Conservation (phyloP, 2,329 filamentous ascomycete genomes). For the Emmonsia crescens region DNA sequence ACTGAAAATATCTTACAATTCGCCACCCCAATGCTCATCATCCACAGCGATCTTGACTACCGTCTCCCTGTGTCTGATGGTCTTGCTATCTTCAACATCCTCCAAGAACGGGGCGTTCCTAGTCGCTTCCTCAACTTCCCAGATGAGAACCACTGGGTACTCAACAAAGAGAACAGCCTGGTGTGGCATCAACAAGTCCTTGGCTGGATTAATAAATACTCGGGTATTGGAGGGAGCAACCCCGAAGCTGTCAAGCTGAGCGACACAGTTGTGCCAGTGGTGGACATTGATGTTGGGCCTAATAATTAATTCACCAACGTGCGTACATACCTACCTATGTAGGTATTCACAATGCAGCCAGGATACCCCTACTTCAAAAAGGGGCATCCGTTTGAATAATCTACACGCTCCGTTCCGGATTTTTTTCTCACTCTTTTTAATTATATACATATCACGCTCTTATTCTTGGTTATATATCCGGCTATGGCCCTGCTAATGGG, state of each 20-base stretch:
- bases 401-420: background rate
- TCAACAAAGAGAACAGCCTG: slow-evolving; percentile 79
- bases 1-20: slow-evolving; percentile 54
- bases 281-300: slow-evolving; percentile 13
- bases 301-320: slow-evolving; percentile 1
- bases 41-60: slow-evolving; percentile 80
- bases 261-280: slow-evolving; percentile 25
- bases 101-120: slow-evolving; percentile 62
- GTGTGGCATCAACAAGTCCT: slow-evolving; percentile 80
- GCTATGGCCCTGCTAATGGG: background rate
- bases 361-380: background rate
- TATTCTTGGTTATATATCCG: background rate
- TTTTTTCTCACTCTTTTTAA: background rate
- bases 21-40: slow-evolving; percentile 70
- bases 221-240: slow-evolving; percentile 23
- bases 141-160: slow-evolving; percentile 63
- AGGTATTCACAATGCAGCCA: background rate
- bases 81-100: slow-evolving; percentile 65
- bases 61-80: slow-evolving; percentile 74
- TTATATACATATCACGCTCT: background rate
- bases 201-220: slow-evolving; percentile 54
- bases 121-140: slow-evolving; percentile 71
- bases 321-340: background rate
- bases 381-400: background rate
- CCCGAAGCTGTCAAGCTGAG: slow-evolving; percentile 22